Conservation (phyloP, 345 rosid species). For the Eucalyptus regnans region DNA sequence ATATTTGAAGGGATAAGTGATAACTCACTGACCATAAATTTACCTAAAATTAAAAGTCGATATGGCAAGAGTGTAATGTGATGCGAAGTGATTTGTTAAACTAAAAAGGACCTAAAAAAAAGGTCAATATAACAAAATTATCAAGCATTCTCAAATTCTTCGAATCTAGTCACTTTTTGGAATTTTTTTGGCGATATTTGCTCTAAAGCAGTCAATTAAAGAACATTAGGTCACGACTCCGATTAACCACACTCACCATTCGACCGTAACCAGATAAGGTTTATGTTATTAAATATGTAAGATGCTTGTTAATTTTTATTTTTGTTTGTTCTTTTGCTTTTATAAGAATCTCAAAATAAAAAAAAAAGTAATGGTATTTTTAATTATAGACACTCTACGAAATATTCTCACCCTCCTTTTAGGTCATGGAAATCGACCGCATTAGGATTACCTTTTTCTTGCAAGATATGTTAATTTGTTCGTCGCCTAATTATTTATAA, state of each 20-base stretch:
- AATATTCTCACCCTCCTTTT: background rate
- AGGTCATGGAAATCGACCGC: background rate
- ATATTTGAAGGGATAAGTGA: background rate
- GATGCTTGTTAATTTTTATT: background rate
- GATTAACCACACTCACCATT: background rate
- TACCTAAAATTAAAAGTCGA: background rate
- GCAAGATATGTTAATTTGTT: background rate
- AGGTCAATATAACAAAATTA: background rate
- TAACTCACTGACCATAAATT: background rate
- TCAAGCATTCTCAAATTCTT: background rate
- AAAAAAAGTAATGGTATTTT: too few species aligned
- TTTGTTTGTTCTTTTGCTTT: background rate
- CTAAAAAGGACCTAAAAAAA: background rate
- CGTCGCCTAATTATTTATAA: background rate
- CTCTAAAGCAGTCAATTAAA: background rate
- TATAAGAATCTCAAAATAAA: background rate
- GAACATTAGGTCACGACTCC: background rate
- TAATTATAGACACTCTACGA: background rate
- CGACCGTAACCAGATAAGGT: background rate
- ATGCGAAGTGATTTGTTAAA: background rate
- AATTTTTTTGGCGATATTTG: background rate
- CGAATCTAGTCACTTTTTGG: background rate
- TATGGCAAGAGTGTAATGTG: background rate
- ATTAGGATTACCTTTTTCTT: too few species aligned
- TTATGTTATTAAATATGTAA: too few species aligned